A percentile compares a stretch with the other conserved stretches of the same genome.
phyloP scores from a whole-genome alignment of 257 asterid species.

The Solanum piurae region DNA sequence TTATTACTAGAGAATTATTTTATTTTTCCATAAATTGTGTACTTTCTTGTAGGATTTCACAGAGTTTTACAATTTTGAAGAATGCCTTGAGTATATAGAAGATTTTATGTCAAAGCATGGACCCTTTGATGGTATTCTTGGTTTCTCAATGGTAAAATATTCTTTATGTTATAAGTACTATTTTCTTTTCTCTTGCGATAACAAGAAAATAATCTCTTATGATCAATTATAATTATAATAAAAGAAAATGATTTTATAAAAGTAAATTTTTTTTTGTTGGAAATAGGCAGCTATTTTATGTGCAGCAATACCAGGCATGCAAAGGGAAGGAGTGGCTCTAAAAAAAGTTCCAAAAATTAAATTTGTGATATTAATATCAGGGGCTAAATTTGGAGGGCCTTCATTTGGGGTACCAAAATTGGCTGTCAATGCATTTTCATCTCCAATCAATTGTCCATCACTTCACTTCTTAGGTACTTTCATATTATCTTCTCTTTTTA shows the following conservation, averaged over 20 bases:
- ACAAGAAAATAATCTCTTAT: neutral
- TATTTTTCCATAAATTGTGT: neutral
- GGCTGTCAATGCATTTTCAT: constrained; percentile 24
- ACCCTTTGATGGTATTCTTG: constrained; percentile 31
- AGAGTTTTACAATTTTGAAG: constrained; percentile 25
- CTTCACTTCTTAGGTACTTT: constrained; percentile 26
- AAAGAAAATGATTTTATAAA: no score
- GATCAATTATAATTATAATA: neutral
- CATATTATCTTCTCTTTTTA: neutral
- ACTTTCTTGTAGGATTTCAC: constrained; percentile 1
- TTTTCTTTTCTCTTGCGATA: neutral
- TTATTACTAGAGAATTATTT: neutral
- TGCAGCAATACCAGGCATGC: constrained; percentile 31
- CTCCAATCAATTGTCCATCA: constrained; percentile 18
- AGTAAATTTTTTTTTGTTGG: no score
- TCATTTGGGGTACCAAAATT: constrained; percentile 18
- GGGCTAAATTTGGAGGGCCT: constrained; percentile 20
- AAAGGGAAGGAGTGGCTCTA: constrained; percentile 26
- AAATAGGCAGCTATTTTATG: constrained; percentile 21
- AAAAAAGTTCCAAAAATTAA: constrained; percentile 21
- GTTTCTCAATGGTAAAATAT: constrained; percentile 23
- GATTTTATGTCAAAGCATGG: constrained; percentile 24
- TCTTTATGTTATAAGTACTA: neutral
- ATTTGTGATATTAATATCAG: constrained; percentile 21
- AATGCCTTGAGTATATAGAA: constrained; percentile 19